Percentiles rank a stretch among this genome's conserved stretches.
phyloP scores from a whole-genome alignment of 495 filamentous ascomycete genomes.

The Neurospora hispaniola region DNA sequence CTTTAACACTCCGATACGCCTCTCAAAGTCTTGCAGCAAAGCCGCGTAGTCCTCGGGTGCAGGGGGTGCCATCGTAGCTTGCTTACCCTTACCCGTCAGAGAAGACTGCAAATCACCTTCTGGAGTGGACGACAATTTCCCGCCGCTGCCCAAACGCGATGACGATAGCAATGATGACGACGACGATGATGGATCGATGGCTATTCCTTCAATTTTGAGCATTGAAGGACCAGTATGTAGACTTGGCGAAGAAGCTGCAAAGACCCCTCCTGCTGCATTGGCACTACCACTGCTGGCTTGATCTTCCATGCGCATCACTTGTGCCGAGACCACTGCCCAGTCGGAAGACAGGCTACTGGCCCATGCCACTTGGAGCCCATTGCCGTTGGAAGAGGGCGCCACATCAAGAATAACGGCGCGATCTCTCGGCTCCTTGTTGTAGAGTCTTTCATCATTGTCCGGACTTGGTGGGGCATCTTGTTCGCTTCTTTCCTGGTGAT shows the following conservation, averaged over 20 bases:
- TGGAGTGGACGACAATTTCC: conserved; percentile 15
- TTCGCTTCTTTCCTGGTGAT: conserved; percentile 16
- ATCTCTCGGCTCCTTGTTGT: conserved; percentile 20
- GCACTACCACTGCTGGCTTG: conserved; percentile 10
- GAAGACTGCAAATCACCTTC: conserved; percentile 20
- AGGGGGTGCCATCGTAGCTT: conserved; percentile 15
- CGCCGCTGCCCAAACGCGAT: background rate
- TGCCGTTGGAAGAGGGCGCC: conserved; percentile 36
- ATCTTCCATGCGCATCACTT: conserved; percentile 31
- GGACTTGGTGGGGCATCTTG: conserved; percentile 7
- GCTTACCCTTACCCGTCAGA: conserved; percentile 11
- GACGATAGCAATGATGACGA: background rate
- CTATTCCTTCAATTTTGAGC: conserved; percentile 54
- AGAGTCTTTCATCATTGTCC: background rate
- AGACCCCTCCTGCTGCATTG: conserved; percentile 11
- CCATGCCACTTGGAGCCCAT: conserved; percentile 32
- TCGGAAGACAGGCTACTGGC: conserved; percentile 36
- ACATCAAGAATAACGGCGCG: conserved; percentile 49
- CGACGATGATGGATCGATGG: conserved; percentile 22
- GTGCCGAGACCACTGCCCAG: conserved; percentile 35
- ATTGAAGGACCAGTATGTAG: conserved; percentile 36
- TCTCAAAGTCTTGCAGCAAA: conserved; percentile 59
- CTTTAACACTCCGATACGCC: conserved; percentile 44
- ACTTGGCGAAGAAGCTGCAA: background rate
- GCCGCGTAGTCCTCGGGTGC: conserved; percentile 34